A percentile compares a stretch with the other conserved stretches of the same genome.
Conservation (phyloP, 148 eudicot species). For the Salicornia ramosissima region DNA sequence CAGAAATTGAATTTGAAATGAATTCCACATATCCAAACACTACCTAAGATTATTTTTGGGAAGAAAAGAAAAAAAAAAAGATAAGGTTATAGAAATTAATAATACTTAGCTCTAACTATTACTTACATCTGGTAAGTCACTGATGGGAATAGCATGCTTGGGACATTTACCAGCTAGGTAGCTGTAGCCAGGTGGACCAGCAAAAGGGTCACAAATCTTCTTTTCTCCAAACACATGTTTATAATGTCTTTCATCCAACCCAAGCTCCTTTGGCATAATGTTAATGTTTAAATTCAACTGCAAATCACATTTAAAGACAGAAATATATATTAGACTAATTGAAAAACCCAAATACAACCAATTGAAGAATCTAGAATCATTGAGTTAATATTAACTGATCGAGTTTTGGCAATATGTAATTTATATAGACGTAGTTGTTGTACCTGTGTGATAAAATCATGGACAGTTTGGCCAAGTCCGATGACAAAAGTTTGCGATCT, state of each 20-base stretch:
- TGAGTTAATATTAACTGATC: too few species aligned
- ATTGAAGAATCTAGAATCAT: too few species aligned
- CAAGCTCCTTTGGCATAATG: constrained; percentile 26
- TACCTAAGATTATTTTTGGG: too few species aligned
- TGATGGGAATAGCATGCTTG: constrained; percentile 46
- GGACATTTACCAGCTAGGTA: constrained; percentile 47
- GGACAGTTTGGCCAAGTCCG: constrained; percentile 44
- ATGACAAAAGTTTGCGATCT: constrained; percentile 33
- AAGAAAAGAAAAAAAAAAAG: too few species aligned
- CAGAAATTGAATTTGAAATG: too few species aligned
- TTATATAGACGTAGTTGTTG: too few species aligned
- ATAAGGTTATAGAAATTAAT: too few species aligned
- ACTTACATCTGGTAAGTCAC: constrained; percentile 57
- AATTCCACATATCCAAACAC: too few species aligned
- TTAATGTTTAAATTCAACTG: constrained; percentile 51
- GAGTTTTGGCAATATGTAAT: too few species aligned
- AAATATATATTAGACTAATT: background rate
- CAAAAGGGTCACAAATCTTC: constrained; percentile 64
- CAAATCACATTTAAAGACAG: constrained; percentile 6
- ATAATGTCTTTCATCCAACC: constrained; percentile 18
- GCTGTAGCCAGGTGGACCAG: constrained; percentile 50
- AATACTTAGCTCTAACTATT: background rate
- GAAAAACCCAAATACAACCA: too few species aligned
- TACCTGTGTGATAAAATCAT: constrained; percentile 51
- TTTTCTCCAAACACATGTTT: constrained; percentile 17